Evolutionary conservation across 2,329 filamentous ascomycete species (phyloP).

Genomic region (Colletotrichum liriopes): DNA sequence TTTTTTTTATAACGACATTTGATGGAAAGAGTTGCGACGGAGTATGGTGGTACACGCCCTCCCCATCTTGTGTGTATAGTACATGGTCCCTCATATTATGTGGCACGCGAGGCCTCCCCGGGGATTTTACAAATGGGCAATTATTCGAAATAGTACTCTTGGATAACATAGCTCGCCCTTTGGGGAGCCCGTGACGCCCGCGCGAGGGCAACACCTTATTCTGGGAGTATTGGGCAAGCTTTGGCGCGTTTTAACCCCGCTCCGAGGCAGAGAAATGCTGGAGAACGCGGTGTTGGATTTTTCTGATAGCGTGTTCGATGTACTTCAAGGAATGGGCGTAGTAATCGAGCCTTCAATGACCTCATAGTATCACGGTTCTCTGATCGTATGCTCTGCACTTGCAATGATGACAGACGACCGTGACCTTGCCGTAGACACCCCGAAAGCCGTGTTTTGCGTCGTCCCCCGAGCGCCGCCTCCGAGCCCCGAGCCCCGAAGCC

Average conservation of each 20-base stretch:
- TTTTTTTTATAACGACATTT: constrained; percentile 33
- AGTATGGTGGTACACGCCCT: constrained; percentile 29
- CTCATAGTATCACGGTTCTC: constrained; percentile 7
- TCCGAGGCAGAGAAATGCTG: neutral
- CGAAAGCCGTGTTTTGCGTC: neutral
- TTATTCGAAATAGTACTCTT: constrained; percentile 4
- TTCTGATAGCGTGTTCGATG: constrained; percentile 27
- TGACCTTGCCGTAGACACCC: neutral
- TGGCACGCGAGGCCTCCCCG: neutral
- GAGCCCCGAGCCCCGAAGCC: neutral
- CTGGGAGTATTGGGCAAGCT: neutral
- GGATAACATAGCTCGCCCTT: constrained; percentile 1
- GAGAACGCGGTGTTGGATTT: constrained; percentile 17
- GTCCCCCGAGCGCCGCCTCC: constrained; percentile 8
- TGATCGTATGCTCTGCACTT: neutral
- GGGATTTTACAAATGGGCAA: neutral
- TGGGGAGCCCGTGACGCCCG: neutral
- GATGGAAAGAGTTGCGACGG: constrained; percentile 38
- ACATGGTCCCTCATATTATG: constrained; percentile 39
- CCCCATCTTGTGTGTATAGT: constrained; percentile 42
- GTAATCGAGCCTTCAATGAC: constrained; percentile 40
- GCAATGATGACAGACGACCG: neutral
- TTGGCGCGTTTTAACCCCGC: neutral
- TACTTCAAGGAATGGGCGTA: constrained; percentile 28
- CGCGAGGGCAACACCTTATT: neutral